Evolutionary conservation across 2,329 filamentous ascomycete species (phyloP), one percentile per base, ranked within the genome.

Genomic region (Camptophora hylomeconis): DNA sequence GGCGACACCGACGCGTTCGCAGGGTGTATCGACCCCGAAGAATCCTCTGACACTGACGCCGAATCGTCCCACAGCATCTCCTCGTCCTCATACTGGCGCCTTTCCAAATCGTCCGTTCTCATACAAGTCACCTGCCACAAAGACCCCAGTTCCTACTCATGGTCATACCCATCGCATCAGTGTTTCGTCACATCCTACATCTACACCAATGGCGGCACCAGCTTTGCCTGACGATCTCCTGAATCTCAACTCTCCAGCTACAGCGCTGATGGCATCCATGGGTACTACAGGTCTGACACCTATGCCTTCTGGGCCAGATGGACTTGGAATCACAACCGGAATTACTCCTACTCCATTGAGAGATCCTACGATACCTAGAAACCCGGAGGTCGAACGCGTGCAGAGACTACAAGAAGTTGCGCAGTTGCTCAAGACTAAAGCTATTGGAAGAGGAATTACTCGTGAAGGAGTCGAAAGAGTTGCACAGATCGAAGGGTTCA

Each of bases 41-140:
- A 45, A 39, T 17, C 53, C 55, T 23, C 53, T 54, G 15, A 55
- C 48, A 29, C 48, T 56, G 18, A 61, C 58, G 30, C 58, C 58
- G 14, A 60, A 50, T 12, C 51, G 58, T 36, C 43, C 57, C 22
- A 58, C 55, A 17, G 56, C 58, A 17, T 60, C 58, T 13, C 58
- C 58, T 26, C 56, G 52, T 30, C 57, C 56, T 7, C 16, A 53
- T 51, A 13, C 26, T 50, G 48, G 15, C 48, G 55, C 31, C 53
- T 58, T 45, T 45, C 50, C 21, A 49, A 49, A 14, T 50, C 54
- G 15, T 15, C 28, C 36, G 24, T 44, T 60, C 12, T 51, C 58
- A 10, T 54, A 59, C 32, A 62, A 59, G 39, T 62, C 58, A 5
- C 57, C 58, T 3, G 58, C 57, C 4, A 54, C 51, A 33, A 54